phyloP scores from a whole-genome alignment of 331 rosid species.

The Pyracantha coccinea region DNA sequence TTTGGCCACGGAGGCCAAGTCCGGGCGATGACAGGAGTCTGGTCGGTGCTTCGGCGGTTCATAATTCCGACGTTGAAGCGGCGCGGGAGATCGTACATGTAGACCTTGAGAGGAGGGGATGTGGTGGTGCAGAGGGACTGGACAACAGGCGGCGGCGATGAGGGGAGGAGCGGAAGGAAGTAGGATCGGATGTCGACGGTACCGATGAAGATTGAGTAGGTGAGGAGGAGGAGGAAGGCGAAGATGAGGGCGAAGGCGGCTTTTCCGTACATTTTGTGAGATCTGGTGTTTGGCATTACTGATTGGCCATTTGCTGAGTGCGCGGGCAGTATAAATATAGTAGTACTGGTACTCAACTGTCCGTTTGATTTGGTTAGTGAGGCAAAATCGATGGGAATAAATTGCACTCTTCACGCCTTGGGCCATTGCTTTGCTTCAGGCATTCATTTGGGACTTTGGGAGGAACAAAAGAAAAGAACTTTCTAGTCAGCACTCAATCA shows the following conservation, averaged over 20 bases:
- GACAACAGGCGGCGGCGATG: conserved; percentile 15
- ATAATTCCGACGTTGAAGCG: conserved; percentile 85
- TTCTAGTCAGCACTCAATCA: neutral
- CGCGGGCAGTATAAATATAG: neutral
- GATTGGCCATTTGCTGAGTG: too few species aligned
- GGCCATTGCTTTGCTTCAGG: neutral
- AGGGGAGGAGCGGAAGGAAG: conserved; percentile 42
- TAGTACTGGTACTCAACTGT: neutral
- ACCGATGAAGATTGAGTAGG: conserved; percentile 55
- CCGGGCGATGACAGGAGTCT: conserved; percentile 41
- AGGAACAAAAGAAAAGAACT: neutral
- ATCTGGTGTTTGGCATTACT: neutral
- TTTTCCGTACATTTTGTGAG: conserved; percentile 39
- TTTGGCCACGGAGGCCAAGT: conserved; percentile 80
- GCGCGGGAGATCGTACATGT: conserved; percentile 96
- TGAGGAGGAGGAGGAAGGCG: conserved; percentile 37
- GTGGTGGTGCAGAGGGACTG: conserved; percentile 24
- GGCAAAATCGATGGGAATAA: neutral
- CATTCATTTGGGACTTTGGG: neutral
- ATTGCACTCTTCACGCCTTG: neutral
- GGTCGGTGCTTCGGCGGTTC: conserved; percentile 25
- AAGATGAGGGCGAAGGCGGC: conserved; percentile 35
- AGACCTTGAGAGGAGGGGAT: conserved; percentile 52
- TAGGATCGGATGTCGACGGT: conserved; percentile 55
- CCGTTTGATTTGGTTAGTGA: conserved; percentile 7